Conservation (phyloP, 345 rosid species). For the Conringia planisiliqua region DNA sequence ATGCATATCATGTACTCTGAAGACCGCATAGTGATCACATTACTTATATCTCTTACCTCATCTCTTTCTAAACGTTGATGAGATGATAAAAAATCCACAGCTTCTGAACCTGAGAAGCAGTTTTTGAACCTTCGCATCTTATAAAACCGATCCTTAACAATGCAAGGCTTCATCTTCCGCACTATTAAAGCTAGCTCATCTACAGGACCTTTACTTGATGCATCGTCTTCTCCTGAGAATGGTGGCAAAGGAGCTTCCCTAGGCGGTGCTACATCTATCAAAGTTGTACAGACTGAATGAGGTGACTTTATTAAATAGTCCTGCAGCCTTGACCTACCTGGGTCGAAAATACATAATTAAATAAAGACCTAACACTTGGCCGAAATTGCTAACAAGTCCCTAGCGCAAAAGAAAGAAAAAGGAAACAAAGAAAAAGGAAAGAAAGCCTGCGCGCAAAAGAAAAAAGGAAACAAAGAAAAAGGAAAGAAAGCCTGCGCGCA, state of each 20-base stretch:
- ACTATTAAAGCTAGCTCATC: conserved; percentile 82
- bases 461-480: too few species aligned
- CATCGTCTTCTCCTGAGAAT: conserved; percentile 87
- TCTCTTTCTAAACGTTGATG: conserved; percentile 73
- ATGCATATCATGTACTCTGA: neutral
- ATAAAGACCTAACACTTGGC: too few species aligned
- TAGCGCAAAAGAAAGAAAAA: too few species aligned
- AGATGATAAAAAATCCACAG: conserved; percentile 61
- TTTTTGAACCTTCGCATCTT: conserved; percentile 65
- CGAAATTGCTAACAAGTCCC: too few species aligned
- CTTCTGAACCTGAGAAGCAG: conserved; percentile 81
- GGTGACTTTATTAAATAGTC: too few species aligned
- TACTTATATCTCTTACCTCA: conserved; percentile 45
- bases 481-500: too few species aligned
- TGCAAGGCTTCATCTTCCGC: conserved; percentile 65
- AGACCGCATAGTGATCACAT: neutral
- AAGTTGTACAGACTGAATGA: too few species aligned
- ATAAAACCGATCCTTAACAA: conserved; percentile 73
- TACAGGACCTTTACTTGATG: conserved; percentile 49
- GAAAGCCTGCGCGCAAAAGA: too few species aligned
- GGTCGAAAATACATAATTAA: too few species aligned
- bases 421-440: too few species aligned
- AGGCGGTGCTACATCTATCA: conserved; percentile 54
- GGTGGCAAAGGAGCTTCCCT: conserved; percentile 76
- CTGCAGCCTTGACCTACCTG: too few species aligned